A percentile compares a stretch with the other conserved stretches of the same genome.
Conservation (phyloP, 805 yeast genomes). For the Metschnikowia continentalis region DNA sequence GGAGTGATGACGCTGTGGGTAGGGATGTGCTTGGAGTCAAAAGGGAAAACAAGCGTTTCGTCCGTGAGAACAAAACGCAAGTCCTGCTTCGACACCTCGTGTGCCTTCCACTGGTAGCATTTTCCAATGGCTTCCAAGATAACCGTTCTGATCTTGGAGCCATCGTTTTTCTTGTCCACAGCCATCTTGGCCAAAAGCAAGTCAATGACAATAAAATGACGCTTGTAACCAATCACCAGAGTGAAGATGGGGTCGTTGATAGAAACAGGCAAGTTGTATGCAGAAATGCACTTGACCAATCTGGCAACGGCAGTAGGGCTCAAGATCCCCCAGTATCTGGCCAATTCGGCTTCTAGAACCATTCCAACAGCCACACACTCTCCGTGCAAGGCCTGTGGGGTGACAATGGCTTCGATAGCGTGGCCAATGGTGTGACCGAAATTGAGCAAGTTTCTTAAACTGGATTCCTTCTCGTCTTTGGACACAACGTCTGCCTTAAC, state of each 20-base stretch:
- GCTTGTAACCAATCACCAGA: constrained; percentile 62
- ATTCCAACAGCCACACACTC: constrained; percentile 99
- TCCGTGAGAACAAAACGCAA: constrained; percentile 79
- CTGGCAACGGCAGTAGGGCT: constrained; percentile 94
- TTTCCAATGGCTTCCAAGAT: constrained; percentile 80
- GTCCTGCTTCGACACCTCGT: constrained; percentile 75
- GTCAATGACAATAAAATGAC: constrained; percentile 66
- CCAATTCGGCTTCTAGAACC: constrained; percentile 88
- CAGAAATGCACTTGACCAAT: constrained; percentile 71
- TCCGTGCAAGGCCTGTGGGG: constrained; percentile 95
- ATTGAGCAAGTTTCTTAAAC: constrained; percentile 84
- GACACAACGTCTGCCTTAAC: constrained; percentile 95
- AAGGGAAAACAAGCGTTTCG: constrained; percentile 66
- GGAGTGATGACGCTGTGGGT: constrained; percentile 57
- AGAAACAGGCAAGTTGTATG: constrained; percentile 83
- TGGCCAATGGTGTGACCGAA: constrained; percentile 98
- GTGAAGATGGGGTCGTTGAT: constrained; percentile 65
- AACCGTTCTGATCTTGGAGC: constrained; percentile 83
- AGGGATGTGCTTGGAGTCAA: constrained; percentile 32
- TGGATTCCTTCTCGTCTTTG: constrained; percentile 91
- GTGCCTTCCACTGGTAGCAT: constrained; percentile 85
- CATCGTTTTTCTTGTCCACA: constrained; percentile 95
- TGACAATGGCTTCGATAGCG: constrained; percentile 95
- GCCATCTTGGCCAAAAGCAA: constrained; percentile 78
- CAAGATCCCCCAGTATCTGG: constrained; percentile 85